Conservation (phyloP, 371 early-diverging fungal species). For the Lichtheimia hyalospora region DNA sequence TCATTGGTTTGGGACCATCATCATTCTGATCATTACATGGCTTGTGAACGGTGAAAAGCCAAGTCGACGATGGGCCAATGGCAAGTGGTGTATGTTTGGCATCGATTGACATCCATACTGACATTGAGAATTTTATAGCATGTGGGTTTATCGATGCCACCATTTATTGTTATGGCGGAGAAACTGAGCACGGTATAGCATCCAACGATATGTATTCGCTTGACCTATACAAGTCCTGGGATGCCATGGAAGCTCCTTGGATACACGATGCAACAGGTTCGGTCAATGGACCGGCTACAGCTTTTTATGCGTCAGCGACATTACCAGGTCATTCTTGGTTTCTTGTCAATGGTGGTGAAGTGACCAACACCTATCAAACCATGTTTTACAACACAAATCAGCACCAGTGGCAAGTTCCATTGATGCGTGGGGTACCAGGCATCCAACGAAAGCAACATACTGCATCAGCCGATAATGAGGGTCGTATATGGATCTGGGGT, state of each 20-base stretch:
- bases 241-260: constrained; percentile 6
- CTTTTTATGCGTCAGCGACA: neutral
- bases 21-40: neutral
- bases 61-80: constrained; percentile 1
- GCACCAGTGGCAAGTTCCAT: neutral
- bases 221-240: constrained; percentile 1
- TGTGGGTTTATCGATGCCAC: constrained; percentile 3
- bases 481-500: constrained; percentile 11
- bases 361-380: neutral
- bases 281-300: neutral
- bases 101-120: neutral
- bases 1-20: neutral
- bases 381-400: neutral
- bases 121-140: neutral
- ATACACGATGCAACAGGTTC: neutral
- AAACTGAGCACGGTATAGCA: neutral
- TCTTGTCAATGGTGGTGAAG: constrained; percentile 3
- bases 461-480: constrained; percentile 7
- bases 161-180: constrained; percentile 6
- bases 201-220: neutral
- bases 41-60: neutral
- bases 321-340: neutral
- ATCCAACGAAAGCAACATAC: constrained; percentile 6
- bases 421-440: neutral
- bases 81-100: neutral